These are phyloP conservation scores for Ceriops tagal DNA, from an alignment of 345 rosid genomes.

Conservation along the genomic window DNA sequence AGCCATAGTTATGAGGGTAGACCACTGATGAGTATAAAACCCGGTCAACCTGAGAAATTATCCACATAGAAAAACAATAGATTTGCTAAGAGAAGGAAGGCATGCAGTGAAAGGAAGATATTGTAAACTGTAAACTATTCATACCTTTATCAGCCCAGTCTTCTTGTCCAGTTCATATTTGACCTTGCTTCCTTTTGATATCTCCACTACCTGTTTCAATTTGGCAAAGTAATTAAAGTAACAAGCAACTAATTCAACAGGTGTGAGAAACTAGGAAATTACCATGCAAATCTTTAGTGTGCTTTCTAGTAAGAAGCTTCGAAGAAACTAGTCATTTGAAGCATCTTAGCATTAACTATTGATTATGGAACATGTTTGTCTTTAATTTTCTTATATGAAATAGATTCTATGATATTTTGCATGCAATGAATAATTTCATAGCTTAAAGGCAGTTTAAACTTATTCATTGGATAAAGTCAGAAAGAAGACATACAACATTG, in stretches of 20 bases:
- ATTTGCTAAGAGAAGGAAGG: conserved; percentile 3
- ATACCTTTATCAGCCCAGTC: conserved; percentile 88
- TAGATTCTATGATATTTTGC: not conserved
- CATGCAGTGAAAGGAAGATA: conserved; percentile 1
- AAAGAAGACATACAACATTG: conserved; percentile 31
- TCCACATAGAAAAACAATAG: conserved; percentile 12
- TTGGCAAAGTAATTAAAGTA: not conserved
- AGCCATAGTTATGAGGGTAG: conserved; percentile 99
- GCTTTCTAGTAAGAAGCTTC: not conserved
- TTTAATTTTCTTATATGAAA: not conserved
- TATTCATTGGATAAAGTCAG: not conserved
- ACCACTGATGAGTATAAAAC: conserved; percentile 88
- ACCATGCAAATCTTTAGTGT: not conserved
- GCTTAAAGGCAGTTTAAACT: not conserved
- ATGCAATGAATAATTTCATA: no score
- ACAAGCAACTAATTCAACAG: not conserved
- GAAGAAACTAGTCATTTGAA: not conserved
- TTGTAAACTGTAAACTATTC: not conserved
- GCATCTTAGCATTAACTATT: not conserved
- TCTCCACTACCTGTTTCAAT: conserved; percentile 76
- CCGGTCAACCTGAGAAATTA: conserved; percentile 65
- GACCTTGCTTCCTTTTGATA: conserved; percentile 93
- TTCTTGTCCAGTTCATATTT: conserved; percentile 97
- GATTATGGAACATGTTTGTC: not conserved
- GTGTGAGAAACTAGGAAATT: not conserved